These are phyloP conservation scores for Cyberlindnera euphorbiiphila DNA, from an alignment of 805 yeast species.

Conservation along the genomic window DNA sequence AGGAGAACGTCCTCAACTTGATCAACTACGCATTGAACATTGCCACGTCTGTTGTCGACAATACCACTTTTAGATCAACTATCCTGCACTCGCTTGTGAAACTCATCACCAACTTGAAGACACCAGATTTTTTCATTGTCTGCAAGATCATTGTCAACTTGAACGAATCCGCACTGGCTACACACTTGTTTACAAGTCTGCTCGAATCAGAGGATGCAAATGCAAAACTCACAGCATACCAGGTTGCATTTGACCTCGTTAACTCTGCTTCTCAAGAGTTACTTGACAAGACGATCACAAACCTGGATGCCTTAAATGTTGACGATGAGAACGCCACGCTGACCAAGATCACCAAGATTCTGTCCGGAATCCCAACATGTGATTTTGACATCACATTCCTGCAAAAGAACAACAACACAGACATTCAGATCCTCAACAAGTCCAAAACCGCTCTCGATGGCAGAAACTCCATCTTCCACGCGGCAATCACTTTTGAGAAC, in stretches of 20 bases:
- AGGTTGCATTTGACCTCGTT: conserved; percentile 93
- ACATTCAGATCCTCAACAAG: conserved; percentile 72
- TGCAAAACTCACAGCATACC: conserved; percentile 66
- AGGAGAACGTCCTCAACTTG: conserved; percentile 50
- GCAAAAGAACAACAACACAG: conserved; percentile 83
- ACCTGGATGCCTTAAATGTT: conserved; percentile 30
- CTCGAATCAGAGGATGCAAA: conserved; percentile 38
- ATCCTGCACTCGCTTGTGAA: conserved; percentile 61
- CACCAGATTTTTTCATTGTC: conserved; percentile 78
- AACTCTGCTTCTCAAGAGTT: conserved; percentile 89
- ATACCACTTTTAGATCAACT: conserved; percentile 60
- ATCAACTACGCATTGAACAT: conserved; percentile 74
- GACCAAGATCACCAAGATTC: conserved; percentile 57
- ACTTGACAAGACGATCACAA: conserved; percentile 51
- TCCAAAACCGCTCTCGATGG: conserved; percentile 83
- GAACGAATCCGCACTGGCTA: conserved; percentile 71
- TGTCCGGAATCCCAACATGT: conserved; percentile 91
- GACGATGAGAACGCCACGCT: conserved; percentile 28
- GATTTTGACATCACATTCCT: conserved; percentile 88
- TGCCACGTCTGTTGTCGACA: conserved; percentile 61
- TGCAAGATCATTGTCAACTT: conserved; percentile 86
- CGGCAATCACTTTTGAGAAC: conserved; percentile 91
- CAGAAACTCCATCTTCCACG: conserved; percentile 88
- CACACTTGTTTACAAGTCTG: conserved; percentile 60
- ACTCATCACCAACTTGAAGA: conserved; percentile 50